phyloP scores from a whole-genome alignment of 495 filamentous ascomycete genomes.

The Aspergillus haitiensis region DNA sequence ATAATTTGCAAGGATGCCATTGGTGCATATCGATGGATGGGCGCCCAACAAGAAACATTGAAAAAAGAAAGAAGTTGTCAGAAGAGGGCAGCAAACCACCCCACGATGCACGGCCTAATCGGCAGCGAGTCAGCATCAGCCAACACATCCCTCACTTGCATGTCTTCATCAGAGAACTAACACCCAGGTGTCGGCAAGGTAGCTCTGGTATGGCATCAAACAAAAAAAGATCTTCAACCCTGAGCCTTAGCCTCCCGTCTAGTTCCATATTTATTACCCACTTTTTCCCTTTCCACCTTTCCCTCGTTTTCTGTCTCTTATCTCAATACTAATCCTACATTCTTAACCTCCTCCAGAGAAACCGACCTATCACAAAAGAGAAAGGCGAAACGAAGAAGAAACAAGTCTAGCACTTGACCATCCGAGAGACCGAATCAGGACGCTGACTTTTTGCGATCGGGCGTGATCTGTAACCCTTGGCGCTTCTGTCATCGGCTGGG shows the following conservation, averaged over 20 bases:
- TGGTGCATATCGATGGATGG: background rate
- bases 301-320: background rate
- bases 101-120: conserved; percentile 7
- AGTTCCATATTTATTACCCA: background rate
- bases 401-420: background rate
- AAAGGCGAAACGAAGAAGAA: conserved; percentile 6
- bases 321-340: background rate
- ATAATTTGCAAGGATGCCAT: no score
- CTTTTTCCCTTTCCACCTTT: background rate
- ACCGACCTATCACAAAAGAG: background rate
- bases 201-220: background rate
- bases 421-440: background rate
- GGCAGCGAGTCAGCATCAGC: conserved; percentile 25
- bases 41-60: background rate
- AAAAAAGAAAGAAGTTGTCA: background rate
- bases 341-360: background rate
- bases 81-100: background rate
- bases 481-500: conserved; percentile 13
- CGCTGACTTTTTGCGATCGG: conserved; percentile 1
- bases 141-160: conserved; percentile 21
- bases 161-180: background rate
- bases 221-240: conserved; percentile 2
- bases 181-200: background rate
- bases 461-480: conserved; percentile 24
- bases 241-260: background rate